Evolutionary conservation across 2,329 filamentous ascomycete species (phyloP).

Genomic region (Blumeriella jaapii): DNA sequence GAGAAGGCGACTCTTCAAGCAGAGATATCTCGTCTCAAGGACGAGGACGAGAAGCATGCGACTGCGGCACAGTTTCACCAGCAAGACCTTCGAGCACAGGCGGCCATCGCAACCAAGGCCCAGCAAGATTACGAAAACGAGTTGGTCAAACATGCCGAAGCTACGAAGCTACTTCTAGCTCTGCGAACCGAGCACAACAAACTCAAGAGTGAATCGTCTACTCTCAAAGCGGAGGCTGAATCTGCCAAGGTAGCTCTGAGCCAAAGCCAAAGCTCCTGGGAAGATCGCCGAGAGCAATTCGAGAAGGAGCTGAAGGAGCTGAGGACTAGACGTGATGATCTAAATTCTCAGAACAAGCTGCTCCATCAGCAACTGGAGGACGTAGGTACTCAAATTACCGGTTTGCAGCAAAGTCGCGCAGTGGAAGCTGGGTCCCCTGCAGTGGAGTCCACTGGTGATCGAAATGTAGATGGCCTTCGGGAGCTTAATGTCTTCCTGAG

Average conservation of each 20-base stretch:
- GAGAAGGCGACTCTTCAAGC: constrained; percentile 70
- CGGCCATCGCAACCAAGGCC: constrained; percentile 82
- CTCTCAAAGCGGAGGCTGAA: constrained; percentile 70
- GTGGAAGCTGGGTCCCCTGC: constrained; percentile 27
- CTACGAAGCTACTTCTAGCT: constrained; percentile 72
- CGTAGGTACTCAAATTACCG: constrained; percentile 66
- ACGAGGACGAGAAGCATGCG: constrained; percentile 68
- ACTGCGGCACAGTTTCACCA: constrained; percentile 77
- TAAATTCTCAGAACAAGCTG: constrained; percentile 79
- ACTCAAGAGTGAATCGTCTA: constrained; percentile 66
- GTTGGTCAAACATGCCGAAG: constrained; percentile 87
- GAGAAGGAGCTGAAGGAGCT: constrained; percentile 77
- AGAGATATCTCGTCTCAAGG: constrained; percentile 70
- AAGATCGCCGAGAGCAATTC: constrained; percentile 66
- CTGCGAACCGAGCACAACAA: constrained; percentile 73
- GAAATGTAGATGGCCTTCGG: constrained; percentile 64
- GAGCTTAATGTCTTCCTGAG: constrained; percentile 87
- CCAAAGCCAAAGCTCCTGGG: constrained; percentile 81
- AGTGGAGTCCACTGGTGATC: constrained; percentile 37
- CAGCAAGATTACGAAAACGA: constrained; percentile 95
- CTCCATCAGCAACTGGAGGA: constrained; percentile 82
- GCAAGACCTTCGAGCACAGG: constrained; percentile 84
- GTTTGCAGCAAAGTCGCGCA: constrained; percentile 65
- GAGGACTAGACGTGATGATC: constrained; percentile 68
- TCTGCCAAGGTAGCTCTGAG: constrained; percentile 68